Conservation (phyloP, 2,329 filamentous ascomycete species). For the Fragosphaeria purpurea region DNA sequence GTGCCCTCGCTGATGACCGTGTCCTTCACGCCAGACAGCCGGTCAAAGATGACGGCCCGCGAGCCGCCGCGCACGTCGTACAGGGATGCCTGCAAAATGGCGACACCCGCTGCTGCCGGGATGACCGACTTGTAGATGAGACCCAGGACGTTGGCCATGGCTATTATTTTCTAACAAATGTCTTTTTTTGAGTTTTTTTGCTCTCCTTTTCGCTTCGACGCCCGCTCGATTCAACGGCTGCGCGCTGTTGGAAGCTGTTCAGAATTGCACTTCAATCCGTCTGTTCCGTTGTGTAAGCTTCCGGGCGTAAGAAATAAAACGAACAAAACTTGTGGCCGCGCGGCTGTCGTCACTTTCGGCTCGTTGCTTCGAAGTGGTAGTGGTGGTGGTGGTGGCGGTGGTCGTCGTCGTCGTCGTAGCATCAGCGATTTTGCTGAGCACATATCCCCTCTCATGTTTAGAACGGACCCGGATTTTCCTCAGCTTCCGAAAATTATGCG, state of each 20-base stretch:
- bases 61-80: constrained; percentile 96
- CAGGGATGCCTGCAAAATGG: constrained; percentile 65
- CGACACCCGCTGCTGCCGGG: constrained; percentile 59
- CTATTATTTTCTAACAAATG: constrained; percentile 5
- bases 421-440: too few species aligned
- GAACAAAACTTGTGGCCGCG: too few species aligned
- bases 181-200: background rate
- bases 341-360: background rate
- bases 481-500: background rate
- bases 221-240: too few species aligned
- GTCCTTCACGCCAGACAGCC: constrained; percentile 85
- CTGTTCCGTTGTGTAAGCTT: background rate
- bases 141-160: constrained; percentile 49
- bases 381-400: background rate
- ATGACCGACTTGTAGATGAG: constrained; percentile 59
- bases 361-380: background rate
- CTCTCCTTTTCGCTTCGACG: background rate
- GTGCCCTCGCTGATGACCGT: constrained; percentile 90
- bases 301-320: too few species aligned
- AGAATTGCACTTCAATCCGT: background rate
- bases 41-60: constrained; percentile 96
- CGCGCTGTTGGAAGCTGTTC: too few species aligned
- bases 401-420: too few species aligned
- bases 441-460: background rate
- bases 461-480: constrained; percentile 7